A percentile compares a stretch with the other conserved stretches of the same genome.
These are phyloP conservation scores for Pleurotus tuoliensis DNA, from an alignment of 768 basidiomycete genomes.

Conservation along the genomic window DNA sequence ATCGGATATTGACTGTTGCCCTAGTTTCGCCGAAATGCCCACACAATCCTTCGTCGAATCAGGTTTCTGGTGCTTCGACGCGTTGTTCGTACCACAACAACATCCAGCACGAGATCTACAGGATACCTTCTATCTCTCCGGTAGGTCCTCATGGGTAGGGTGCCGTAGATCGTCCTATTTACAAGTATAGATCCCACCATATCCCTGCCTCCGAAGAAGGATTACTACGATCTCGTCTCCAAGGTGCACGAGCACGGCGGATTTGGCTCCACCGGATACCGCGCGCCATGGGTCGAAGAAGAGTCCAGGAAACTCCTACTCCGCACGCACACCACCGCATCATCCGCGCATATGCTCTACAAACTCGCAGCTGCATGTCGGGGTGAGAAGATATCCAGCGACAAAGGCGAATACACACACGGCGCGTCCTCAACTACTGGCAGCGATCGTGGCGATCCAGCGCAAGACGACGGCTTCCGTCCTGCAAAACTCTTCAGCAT, in stretches of 20 bases:
- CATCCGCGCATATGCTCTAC: slow-evolving; percentile 91
- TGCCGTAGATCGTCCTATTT: slow-evolving; percentile 3
- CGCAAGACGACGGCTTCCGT: slow-evolving; percentile 68
- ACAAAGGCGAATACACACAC: slow-evolving; percentile 37
- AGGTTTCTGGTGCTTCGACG: slow-evolving; percentile 99
- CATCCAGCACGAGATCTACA: slow-evolving; percentile 97
- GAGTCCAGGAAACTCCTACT: slow-evolving; percentile 91
- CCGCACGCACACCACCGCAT: slow-evolving; percentile 95
- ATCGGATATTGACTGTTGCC: not conserved
- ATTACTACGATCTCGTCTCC: slow-evolving; percentile 84
- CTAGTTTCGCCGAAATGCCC: slow-evolving; percentile 91
- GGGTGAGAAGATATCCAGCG: slow-evolving; percentile 44
- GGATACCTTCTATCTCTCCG: slow-evolving; percentile 98
- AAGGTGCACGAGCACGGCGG: slow-evolving; percentile 83
- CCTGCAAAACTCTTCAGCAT: slow-evolving; percentile 96
- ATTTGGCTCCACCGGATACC: slow-evolving; percentile 93
- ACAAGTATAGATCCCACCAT: slow-evolving; percentile 62
- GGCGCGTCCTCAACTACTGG: slow-evolving; percentile 27
- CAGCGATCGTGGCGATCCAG: slow-evolving; percentile 16
- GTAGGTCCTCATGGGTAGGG: slow-evolving; percentile 30
- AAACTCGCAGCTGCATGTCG: slow-evolving; percentile 84
- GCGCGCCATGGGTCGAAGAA: slow-evolving; percentile 90
- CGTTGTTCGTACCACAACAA: slow-evolving; percentile 97
- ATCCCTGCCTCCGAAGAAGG: slow-evolving; percentile 70
- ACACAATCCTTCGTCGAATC: slow-evolving; percentile 95